These are phyloP conservation scores for Ceratobasidium theobromae DNA, from an alignment of 1,284 basidiomycete genomes.

Conservation along the genomic window DNA sequence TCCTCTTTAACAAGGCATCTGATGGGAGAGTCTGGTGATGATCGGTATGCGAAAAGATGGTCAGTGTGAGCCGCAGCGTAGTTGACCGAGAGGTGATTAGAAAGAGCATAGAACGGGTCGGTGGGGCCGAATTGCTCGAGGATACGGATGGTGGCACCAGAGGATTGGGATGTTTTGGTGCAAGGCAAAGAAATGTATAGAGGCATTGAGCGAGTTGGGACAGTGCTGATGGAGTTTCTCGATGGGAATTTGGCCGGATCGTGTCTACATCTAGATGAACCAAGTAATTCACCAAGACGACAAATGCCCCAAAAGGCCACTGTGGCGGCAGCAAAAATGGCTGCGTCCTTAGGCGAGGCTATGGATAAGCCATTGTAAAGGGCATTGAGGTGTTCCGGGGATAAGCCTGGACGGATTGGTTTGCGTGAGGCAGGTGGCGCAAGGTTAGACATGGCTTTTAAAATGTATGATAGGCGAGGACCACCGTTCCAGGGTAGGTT, in stretches of 20 bases:
- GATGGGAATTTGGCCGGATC: background rate
- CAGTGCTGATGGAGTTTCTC: background rate
- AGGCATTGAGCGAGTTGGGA: background rate
- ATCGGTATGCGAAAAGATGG: background rate
- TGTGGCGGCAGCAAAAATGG: background rate
- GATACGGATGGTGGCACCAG: background rate
- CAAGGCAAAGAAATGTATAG: slow-evolving; percentile 1
- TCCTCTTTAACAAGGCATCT: background rate
- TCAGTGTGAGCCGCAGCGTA: background rate
- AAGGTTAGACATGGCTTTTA: slow-evolving; percentile 39
- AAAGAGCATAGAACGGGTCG: background rate
- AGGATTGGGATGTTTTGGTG: background rate
- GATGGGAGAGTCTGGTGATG: background rate
- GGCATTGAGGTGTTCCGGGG: background rate
- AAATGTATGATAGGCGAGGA: slow-evolving; percentile 36
- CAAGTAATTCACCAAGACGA: slow-evolving; percentile 22
- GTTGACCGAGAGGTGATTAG: background rate
- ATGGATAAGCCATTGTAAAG: background rate
- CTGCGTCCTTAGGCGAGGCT: background rate
- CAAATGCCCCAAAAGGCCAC: slow-evolving; percentile 26
- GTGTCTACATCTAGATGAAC: background rate
- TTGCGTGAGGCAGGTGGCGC: slow-evolving; percentile 37
- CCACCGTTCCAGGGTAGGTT: slow-evolving; percentile 39
- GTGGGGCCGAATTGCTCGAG: background rate
- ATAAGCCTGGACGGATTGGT: background rate